These are phyloP conservation scores for Pichia sporocuriosa DNA, from an alignment of 805 yeast species.

Conservation along the genomic window DNA sequence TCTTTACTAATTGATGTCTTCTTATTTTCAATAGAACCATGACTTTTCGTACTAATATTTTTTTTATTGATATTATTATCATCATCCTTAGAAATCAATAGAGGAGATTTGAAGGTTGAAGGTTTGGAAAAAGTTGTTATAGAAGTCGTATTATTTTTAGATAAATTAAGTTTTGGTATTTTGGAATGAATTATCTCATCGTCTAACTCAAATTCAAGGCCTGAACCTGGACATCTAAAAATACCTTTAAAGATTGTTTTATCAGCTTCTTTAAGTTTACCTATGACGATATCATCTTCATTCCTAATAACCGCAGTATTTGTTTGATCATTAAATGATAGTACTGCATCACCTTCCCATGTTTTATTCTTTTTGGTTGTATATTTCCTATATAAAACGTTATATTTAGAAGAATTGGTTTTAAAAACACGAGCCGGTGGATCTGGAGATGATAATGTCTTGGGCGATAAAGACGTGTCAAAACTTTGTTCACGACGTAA, in stretches of 20 bases:
- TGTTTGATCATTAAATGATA: constrained; percentile 27
- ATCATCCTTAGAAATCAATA: not conserved
- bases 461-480: not conserved
- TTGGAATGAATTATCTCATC: constrained; percentile 25
- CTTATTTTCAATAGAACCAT: not conserved
- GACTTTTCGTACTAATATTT: too few species aligned
- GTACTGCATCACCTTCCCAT: constrained; percentile 90
- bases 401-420: constrained; percentile 14
- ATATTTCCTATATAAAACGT: constrained; percentile 62
- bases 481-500: not conserved
- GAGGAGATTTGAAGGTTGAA: constrained; percentile 1
- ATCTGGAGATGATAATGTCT: not conserved
- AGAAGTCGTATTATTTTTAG: not conserved
- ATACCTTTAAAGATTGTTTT: constrained; percentile 25
- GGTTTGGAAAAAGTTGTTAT: not conserved
- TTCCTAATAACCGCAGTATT: constrained; percentile 21
- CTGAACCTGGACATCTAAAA: constrained; percentile 39
- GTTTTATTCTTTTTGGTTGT: constrained; percentile 76
- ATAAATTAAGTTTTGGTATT: constrained; percentile 3
- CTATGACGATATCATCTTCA: constrained; percentile 26
- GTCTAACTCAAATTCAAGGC: constrained; percentile 58
- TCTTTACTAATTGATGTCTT: not conserved
- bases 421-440: constrained; percentile 2
- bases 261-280: constrained; percentile 17
- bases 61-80: not conserved